Evolutionary conservation across 768 basidiomycete genomes (phyloP).

Genomic region (Chalciporus pseudorubinellus): DNA sequence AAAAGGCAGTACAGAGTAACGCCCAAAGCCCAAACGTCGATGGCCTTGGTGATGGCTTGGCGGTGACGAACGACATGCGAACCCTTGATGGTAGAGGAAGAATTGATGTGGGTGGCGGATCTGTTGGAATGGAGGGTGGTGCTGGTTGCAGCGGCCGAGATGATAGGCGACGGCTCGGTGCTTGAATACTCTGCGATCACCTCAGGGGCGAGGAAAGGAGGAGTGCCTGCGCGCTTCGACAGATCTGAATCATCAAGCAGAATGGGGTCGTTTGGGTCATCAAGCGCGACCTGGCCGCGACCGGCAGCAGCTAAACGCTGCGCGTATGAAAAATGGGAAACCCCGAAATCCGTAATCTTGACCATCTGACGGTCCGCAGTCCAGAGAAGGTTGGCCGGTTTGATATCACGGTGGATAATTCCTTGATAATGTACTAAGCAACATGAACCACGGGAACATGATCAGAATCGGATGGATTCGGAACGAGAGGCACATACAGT

Average conservation of each 20-base stretch:
- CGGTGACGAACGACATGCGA: conserved; percentile 23
- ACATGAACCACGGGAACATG: neutral
- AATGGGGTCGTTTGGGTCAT: conserved; percentile 55
- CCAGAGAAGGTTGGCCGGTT: conserved; percentile 95
- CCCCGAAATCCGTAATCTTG: conserved; percentile 98
- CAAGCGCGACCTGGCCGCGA: conserved; percentile 33
- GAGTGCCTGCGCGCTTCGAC: conserved; percentile 90
- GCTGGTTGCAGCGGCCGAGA: conserved; percentile 30
- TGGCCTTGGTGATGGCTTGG: conserved; percentile 81
- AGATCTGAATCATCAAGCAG: conserved; percentile 84
- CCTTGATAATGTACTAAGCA: conserved; percentile 89
- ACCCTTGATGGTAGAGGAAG: conserved; percentile 29
- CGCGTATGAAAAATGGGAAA: conserved; percentile 93
- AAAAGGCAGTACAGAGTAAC: conserved; percentile 94
- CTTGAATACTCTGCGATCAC: conserved; percentile 68
- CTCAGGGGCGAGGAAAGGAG: conserved; percentile 96
- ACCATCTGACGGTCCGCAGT: conserved; percentile 81
- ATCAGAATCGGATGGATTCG: conserved; percentile 6
- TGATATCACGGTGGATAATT: conserved; percentile 99
- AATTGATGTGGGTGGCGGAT: conserved; percentile 30
- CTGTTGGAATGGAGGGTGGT: conserved; percentile 32
- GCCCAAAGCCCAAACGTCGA: conserved; percentile 98
- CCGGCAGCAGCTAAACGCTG: conserved; percentile 71
- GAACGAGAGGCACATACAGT: conserved; percentile 58
- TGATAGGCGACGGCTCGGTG: conserved; percentile 34